Evolutionary conservation across 116 monocot species (phyloP).

Genomic region (Dioscorea cayenensis): DNA sequence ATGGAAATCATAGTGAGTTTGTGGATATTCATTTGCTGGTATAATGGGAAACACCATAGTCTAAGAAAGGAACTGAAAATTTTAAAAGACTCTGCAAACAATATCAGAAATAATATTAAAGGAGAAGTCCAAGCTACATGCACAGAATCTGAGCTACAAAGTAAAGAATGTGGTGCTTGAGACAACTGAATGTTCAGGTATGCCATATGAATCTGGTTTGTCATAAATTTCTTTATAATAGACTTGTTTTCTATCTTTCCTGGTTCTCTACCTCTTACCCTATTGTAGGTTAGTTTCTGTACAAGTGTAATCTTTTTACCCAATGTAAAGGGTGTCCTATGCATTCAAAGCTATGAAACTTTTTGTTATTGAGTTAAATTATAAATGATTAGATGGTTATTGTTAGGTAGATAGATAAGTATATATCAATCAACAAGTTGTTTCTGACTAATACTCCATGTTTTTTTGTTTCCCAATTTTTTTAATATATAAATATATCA

Average conservation of each 20-base stretch:
- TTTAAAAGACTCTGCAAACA: slow-evolving; percentile 49
- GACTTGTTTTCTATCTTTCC: neutral
- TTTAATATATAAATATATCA: too few species aligned
- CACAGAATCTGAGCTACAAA: slow-evolving; percentile 12
- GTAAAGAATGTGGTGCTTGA: slow-evolving; percentile 15
- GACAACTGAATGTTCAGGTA: slow-evolving; percentile 17
- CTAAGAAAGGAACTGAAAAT: slow-evolving; percentile 46
- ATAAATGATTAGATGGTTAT: too few species aligned
- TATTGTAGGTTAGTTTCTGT: too few species aligned
- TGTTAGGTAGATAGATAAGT: too few species aligned
- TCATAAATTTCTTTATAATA: too few species aligned
- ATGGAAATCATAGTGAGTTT: slow-evolving; percentile 11
- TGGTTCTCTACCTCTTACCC: neutral
- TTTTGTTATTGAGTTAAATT: too few species aligned
- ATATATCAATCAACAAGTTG: too few species aligned
- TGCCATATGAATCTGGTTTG: slow-evolving; percentile 21
- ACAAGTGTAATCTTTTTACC: too few species aligned
- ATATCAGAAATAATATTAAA: slow-evolving; percentile 19
- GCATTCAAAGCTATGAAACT: too few species aligned
- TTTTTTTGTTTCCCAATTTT: too few species aligned
- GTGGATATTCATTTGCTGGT: slow-evolving; percentile 33
- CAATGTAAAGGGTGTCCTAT: too few species aligned
- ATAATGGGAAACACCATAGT: slow-evolving; percentile 43
- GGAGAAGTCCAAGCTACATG: slow-evolving; percentile 35
- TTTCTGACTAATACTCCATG: too few species aligned